Evolutionary conservation across 192 early-diverging fungal species (phyloP).

Genomic region (Linnemannia hyalina): DNA sequence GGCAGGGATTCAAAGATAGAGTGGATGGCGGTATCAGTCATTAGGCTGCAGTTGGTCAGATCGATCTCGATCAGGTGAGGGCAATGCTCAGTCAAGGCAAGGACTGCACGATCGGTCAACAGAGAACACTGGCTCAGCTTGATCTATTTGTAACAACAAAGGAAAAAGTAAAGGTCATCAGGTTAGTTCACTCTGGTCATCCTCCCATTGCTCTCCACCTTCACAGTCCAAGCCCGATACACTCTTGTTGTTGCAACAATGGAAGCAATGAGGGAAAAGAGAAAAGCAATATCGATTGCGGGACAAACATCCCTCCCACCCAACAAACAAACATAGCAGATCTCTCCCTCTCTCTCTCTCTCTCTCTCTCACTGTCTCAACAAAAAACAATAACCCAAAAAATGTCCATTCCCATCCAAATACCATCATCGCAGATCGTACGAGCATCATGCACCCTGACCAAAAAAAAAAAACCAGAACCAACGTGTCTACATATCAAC

Average conservation of each 20-base stretch:
- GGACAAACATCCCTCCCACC: neutral
- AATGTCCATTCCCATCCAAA: neutral
- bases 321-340: neutral
- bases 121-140: conserved; percentile 66
- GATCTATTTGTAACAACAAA: conserved; percentile 53
- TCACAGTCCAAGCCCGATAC: neutral
- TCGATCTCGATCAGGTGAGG: conserved; percentile 67
- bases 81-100: conserved; percentile 62
- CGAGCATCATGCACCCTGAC: neutral
- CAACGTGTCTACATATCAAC: neutral
- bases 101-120: conserved; percentile 62
- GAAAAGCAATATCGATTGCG: too few relatives aligned
- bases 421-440: neutral
- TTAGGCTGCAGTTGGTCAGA: conserved; percentile 61
- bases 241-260: neutral
- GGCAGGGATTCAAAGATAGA: conserved; percentile 58
- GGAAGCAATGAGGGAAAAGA: neutral
- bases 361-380: too few relatives aligned
- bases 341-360: neutral
- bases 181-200: neutral
- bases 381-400: neutral
- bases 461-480: neutral
- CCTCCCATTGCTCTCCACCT: neutral
- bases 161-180: neutral
- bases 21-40: conserved; percentile 59